Conservation (phyloP, 1,284 basidiomycete species). For the Ceratobasidium sp. region DNA sequence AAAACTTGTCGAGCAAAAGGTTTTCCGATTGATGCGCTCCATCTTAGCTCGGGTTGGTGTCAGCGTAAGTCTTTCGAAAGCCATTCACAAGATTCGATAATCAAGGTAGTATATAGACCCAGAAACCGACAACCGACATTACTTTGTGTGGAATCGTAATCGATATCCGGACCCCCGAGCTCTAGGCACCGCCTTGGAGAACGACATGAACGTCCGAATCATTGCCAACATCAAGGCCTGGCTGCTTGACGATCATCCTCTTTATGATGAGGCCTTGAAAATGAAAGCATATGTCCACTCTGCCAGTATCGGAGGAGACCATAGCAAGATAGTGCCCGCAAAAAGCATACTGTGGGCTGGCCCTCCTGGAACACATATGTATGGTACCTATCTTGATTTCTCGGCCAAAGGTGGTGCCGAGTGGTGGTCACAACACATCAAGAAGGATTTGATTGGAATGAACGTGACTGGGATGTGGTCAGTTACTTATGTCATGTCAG, state of each 20-base stretch:
- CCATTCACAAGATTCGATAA: neutral
- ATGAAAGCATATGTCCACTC: slow-evolving; percentile 9
- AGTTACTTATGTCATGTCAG: neutral
- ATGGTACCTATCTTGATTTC: slow-evolving; percentile 35
- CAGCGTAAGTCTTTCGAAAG: neutral
- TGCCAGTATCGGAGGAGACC: neutral
- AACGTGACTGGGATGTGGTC: slow-evolving; percentile 36
- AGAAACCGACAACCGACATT: slow-evolving; percentile 30
- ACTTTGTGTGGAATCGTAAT: slow-evolving; percentile 38
- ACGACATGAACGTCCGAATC: slow-evolving; percentile 31
- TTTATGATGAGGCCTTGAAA: slow-evolving; percentile 22
- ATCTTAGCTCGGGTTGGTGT: slow-evolving; percentile 34
- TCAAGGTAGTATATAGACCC: slow-evolving; percentile 10
- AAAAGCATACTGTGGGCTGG: slow-evolving; percentile 34
- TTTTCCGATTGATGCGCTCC: slow-evolving; percentile 35
- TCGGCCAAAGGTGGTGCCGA: slow-evolving; percentile 19
- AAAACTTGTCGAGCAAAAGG: slow-evolving; percentile 30
- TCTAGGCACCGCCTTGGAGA: slow-evolving; percentile 22
- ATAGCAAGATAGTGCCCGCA: neutral
- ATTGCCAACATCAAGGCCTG: slow-evolving; percentile 37
- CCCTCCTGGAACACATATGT: slow-evolving; percentile 28
- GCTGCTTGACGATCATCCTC: slow-evolving; percentile 32
- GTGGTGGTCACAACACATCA: slow-evolving; percentile 38
- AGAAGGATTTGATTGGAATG: slow-evolving; percentile 27
- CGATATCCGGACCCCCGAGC: slow-evolving; percentile 29